Evolutionary conservation across 768 basidiomycete genomes (phyloP), one percentile per base, ranked within the genome.

Genomic region (Rhodosporidiobolus sp.): DNA sequence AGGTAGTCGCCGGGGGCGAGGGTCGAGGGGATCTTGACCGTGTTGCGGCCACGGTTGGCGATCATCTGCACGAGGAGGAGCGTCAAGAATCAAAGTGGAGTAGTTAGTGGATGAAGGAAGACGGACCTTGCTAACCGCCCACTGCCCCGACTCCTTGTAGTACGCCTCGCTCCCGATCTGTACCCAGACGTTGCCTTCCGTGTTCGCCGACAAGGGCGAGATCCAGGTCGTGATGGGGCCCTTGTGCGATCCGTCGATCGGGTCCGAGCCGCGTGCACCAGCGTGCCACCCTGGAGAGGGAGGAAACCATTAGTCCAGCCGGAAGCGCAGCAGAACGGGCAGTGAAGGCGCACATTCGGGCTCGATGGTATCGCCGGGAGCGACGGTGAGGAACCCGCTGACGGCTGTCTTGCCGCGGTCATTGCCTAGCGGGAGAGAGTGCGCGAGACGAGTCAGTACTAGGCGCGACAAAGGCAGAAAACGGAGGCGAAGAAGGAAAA

Each of bases 1-100:
- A 67, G n/a, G 56, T 67, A 67, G 34, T 67, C 46, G 48, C 66
- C 66, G 10, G 66, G 56, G 3, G 55, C 56, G 26, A 67, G 48
- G 2, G 48, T 28, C n/a, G 30, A 22, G 8, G 66, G 55, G 49
- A 59, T 30, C 4, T 8, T 45, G 52, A 64, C 53, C 22, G 35
- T 43, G 52, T 54, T 43, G 22, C 63, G 50, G 38, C 63, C 63
- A 12, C 10, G 28, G 63, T 64, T 64, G 35, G 52, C 63, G 28
- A 64, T 30, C 52, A 64, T 53, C 52, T 63, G 62, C 34, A n/a
- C 38, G 38, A 7, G 14, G 8, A 43, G 38, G 38, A 10, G 10
- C 8, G 48, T 48, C 22, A n/a, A n/a, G n/a, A n/a, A n/a, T n/a
- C n/a, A n/a, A n/a, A n/a, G n/a, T n/a, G 10, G 48, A 19, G 48